A percentile compares a stretch with the other conserved stretches of the same genome.
phyloP scores from a whole-genome alignment of 202 grass and related monocot genomes.

The Elaeis oleifera region DNA sequence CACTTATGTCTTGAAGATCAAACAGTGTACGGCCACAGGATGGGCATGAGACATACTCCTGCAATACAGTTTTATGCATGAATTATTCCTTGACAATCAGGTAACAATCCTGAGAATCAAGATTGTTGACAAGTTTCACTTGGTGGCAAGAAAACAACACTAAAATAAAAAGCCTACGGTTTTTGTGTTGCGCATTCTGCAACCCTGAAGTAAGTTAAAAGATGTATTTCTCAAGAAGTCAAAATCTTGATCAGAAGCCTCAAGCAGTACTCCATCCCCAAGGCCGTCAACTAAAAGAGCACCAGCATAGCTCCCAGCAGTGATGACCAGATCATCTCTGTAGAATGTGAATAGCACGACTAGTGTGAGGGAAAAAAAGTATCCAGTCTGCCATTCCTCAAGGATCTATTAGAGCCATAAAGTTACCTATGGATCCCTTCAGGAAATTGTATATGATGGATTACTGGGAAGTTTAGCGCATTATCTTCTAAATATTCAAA shows the following conservation, averaged over 20 bases:
- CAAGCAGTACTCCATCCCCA: slow-evolving; percentile 81
- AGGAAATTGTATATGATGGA: slow-evolving; percentile 85
- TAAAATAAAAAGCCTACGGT: slow-evolving; percentile 48
- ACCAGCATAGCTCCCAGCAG: slow-evolving; percentile 71
- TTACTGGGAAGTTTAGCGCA: slow-evolving; percentile 76
- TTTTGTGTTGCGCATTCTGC: slow-evolving; percentile 99
- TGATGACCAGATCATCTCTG: slow-evolving; percentile 96
- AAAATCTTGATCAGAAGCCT: slow-evolving; percentile 17
- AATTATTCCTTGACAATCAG: neutral
- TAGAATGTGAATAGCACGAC: slow-evolving; percentile 26
- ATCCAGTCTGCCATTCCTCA: neutral
- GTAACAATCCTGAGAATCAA: too few relatives aligned
- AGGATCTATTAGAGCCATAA: slow-evolving; percentile 8
- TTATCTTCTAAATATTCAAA: slow-evolving; percentile 80
- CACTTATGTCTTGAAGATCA: slow-evolving; percentile 91
- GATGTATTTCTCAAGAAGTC: slow-evolving; percentile 31
- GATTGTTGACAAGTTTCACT: too few relatives aligned
- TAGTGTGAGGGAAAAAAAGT: neutral
- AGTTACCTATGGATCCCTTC: slow-evolving; percentile 54
- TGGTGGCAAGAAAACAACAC: too few relatives aligned
- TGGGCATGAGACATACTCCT: slow-evolving; percentile 99
- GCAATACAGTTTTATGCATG: slow-evolving; percentile 25
- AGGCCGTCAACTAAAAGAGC: slow-evolving; percentile 97
- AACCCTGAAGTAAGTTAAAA: slow-evolving; percentile 98
- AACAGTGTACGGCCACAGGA: slow-evolving; percentile 96